These are phyloP conservation scores for Darksidea phi DNA, from an alignment of 495 filamentous ascomycete species.

Conservation along the genomic window DNA sequence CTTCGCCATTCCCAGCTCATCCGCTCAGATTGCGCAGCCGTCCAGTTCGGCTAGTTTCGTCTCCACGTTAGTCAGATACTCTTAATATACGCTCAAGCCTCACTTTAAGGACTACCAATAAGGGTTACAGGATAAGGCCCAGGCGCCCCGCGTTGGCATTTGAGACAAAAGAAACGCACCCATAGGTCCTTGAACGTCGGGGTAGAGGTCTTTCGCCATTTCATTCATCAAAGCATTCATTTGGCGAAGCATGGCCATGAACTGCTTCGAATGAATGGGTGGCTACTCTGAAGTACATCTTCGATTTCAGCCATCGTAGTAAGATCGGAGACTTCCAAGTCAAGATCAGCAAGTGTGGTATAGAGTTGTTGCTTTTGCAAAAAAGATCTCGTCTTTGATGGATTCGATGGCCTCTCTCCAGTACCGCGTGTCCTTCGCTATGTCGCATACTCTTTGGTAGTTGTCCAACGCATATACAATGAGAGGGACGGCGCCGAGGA, in stretches of 20 bases:
- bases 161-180: background rate
- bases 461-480: slow-evolving; percentile 7
- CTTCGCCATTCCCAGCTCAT: slow-evolving; percentile 15
- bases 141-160: too few species aligned
- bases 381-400: slow-evolving; percentile 4
- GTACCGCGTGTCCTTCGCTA: background rate
- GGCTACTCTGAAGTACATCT: background rate
- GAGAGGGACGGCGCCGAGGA: slow-evolving; percentile 7
- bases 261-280: background rate
- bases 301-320: slow-evolving; percentile 12
- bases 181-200: slow-evolving; percentile 15
- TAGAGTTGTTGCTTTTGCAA: slow-evolving; percentile 19
- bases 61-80: too few species aligned
- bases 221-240: slow-evolving; percentile 14
- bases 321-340: background rate
- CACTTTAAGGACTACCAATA: too few species aligned
- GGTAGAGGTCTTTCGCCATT: background rate
- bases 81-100: too few species aligned
- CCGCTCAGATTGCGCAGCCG: background rate
- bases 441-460: slow-evolving; percentile 5
- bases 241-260: slow-evolving; percentile 11
- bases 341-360: slow-evolving; percentile 7
- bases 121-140: too few species aligned
- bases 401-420: slow-evolving; percentile 8
- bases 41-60: background rate